Conservation (phyloP, 106 monocot genomes). For the Apostasia shenzhenica region DNA sequence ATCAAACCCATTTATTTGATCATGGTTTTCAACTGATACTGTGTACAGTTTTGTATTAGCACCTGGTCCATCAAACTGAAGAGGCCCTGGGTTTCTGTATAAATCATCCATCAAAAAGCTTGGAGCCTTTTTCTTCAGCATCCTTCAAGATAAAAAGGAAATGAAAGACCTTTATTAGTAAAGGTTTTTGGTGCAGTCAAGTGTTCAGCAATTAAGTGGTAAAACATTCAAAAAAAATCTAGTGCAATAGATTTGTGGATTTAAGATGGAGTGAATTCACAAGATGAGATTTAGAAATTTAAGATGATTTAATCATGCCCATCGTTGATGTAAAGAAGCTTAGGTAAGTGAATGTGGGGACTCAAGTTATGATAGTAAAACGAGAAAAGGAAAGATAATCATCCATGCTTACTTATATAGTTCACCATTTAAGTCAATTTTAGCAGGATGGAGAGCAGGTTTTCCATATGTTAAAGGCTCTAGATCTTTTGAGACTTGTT, state of each 20-base stretch:
- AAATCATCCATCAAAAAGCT: conserved; percentile 62
- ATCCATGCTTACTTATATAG: conserved; percentile 45
- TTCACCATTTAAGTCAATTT: conserved; percentile 67
- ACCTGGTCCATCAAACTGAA: conserved; percentile 74
- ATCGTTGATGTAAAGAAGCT: too few species aligned
- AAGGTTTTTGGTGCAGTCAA: too few species aligned
- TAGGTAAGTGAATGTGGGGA: too few species aligned
- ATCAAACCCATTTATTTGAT: conserved; percentile 71
- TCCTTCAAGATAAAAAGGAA: too few species aligned
- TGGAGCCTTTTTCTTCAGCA: not conserved
- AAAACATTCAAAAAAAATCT: too few species aligned
- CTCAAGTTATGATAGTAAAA: not conserved
- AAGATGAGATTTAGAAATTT: too few species aligned
- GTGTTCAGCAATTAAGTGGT: too few species aligned
- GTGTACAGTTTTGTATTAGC: conserved; percentile 40
- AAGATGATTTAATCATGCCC: too few species aligned
- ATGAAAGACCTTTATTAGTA: too few species aligned
- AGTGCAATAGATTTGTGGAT: too few species aligned
- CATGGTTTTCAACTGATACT: conserved; percentile 63
- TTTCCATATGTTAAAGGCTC: conserved; percentile 45
- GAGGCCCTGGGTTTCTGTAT: conserved; percentile 77
- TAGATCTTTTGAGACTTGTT: conserved; percentile 43
- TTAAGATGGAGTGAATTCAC: too few species aligned
- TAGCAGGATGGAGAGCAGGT: conserved; percentile 61
- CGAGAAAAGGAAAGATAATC: not conserved